Base-by-base conservation (phyloP, 106 monocot species). In the Dendrobium huoshanense region DNA sequence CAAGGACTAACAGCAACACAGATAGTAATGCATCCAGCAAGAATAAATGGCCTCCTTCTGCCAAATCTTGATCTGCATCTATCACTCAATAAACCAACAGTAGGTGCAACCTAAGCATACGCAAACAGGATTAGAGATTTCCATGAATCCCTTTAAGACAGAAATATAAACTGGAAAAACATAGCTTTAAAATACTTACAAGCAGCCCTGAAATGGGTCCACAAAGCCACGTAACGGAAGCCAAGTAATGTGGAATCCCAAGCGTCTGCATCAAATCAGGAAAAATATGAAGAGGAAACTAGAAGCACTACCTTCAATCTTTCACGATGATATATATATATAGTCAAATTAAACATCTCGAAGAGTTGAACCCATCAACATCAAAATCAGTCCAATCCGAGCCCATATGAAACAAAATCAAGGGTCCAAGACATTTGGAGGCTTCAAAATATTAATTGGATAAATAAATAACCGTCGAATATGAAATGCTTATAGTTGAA, bases 71-170 rank as follows among this genome's bases (percentile, higher is more conserved):
- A 93, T 41, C 37, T 77, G 42, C 93, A 88, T 81, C 85, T 86
- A 77, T 96, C 95, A 80, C 95, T 96, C 88, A 87, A 93, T 25
- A 85, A 83, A 9, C 95, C 95, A 67, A 96, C 91, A 47, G 82
- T 87, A 44, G 95, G 95, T 82, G 91, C 93, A 75, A 95, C 92
- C 95, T 95, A 83, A 55, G 19, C 2, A 58, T 2, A 48, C 24
- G 74, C 58, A 81, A 18, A 29, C 2, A 40, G 49, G n/a, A 18
- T 41, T 64, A 64, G 5, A 64, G 24, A 8, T 22, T 64, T 8
- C n/a, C 20, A 65, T 65, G 1, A 65, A 65, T 51, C 15, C 51
- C 51, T 51, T 51, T 16, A 51, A 51, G 51, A 13, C 45, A 45
- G 9, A 51, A 13, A 51, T 51, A 51, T 51, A 51, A 51, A 51